A percentile compares a stretch with the other conserved stretches of the same genome.
Evolutionary conservation across 2,329 filamentous ascomycete species (phyloP).

Genomic region (Grosmannia serpens): DNA sequence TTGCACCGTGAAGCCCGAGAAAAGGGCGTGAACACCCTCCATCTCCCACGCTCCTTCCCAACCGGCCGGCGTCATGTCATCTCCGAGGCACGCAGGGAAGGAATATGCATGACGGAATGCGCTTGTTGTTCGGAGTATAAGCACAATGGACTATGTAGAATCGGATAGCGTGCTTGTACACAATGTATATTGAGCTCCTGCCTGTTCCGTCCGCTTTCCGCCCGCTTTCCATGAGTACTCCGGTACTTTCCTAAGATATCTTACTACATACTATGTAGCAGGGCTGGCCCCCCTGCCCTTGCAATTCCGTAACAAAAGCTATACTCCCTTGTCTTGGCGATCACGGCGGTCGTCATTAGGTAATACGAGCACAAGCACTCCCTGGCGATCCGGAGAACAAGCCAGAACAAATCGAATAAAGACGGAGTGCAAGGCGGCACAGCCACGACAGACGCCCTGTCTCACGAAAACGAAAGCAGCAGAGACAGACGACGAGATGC

Average conservation of each 20-base stretch:
- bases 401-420: too few relatives aligned
- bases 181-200: background rate
- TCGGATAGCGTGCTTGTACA: background rate
- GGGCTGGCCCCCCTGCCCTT: background rate
- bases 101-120: background rate
- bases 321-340: background rate
- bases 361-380: background rate
- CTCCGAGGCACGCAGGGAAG: slow-evolving; percentile 7
- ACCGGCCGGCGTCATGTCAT: slow-evolving; percentile 8
- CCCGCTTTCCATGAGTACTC: background rate
- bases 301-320: background rate
- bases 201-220: background rate
- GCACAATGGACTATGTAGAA: background rate
- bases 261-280: background rate
- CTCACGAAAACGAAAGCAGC: background rate
- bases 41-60: background rate
- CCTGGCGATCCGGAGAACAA: background rate
- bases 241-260: background rate
- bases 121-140: background rate
- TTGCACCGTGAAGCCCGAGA: background rate
- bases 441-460: background rate
- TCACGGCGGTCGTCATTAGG: background rate
- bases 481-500: background rate
- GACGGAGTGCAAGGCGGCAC: background rate
- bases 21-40: background rate